A percentile compares a stretch with the other conserved stretches of the same genome.
phyloP scores from a whole-genome alignment of 495 filamentous ascomycete species.

The Astrothelium macrocarpum region DNA sequence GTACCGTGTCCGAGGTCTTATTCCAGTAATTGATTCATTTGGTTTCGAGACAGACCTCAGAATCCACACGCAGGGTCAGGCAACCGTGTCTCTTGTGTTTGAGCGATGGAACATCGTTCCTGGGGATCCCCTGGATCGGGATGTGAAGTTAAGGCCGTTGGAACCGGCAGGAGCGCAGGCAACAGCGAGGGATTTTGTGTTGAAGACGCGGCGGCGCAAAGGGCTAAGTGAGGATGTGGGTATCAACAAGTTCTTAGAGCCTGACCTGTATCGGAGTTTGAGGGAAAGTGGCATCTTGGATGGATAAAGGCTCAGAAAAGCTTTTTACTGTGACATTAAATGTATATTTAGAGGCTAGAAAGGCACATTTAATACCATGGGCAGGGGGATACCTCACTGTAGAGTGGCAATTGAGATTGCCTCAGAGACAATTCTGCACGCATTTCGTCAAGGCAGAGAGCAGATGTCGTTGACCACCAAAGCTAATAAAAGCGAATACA shows the following conservation, averaged over 20 bases:
- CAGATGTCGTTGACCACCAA: no score
- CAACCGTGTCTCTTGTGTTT: slow-evolving; percentile 83
- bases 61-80: slow-evolving; percentile 91
- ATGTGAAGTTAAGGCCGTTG: slow-evolving; percentile 68
- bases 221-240: slow-evolving; percentile 91
- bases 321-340: not conserved
- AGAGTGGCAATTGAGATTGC: no score
- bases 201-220: slow-evolving; percentile 90
- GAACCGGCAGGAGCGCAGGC: slow-evolving; percentile 80
- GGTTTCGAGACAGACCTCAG: slow-evolving; percentile 95
- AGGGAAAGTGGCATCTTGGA: slow-evolving; percentile 84
- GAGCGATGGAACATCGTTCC: slow-evolving; percentile 93
- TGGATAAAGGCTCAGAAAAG: slow-evolving; percentile 26
- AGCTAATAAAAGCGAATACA: no score
- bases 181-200: slow-evolving; percentile 87
- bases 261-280: slow-evolving; percentile 78
- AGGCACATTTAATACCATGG: no score
- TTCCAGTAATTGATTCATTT: slow-evolving; percentile 94
- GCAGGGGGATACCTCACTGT: no score
- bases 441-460: no score
- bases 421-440: no score
- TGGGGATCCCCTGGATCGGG: slow-evolving; percentile 85
- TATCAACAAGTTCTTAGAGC: slow-evolving; percentile 91
- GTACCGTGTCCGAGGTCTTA: slow-evolving; percentile 78
- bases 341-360: no score